Percentiles rank a stretch among this genome's conserved stretches.
Evolutionary conservation across 2,329 filamentous ascomycete genomes (phyloP).

Genomic region (Curvularia eragrostidis): DNA sequence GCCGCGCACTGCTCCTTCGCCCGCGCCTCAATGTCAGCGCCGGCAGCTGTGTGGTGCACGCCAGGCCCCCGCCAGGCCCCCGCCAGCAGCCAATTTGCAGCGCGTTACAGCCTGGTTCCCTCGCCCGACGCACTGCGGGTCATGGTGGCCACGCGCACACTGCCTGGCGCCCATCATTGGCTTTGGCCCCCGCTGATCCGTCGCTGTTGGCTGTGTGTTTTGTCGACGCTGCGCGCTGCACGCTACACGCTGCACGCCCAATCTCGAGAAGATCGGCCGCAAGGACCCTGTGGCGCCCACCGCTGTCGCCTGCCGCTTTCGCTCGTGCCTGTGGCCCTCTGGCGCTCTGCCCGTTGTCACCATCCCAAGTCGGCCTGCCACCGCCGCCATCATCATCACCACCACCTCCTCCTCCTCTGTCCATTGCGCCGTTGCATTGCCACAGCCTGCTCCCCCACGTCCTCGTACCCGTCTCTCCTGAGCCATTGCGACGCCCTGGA

Average conservation of each 20-base stretch:
- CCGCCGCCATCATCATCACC: not conserved
- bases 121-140: slow-evolving; percentile 15
- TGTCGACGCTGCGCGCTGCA: slow-evolving; percentile 21
- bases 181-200: slow-evolving; percentile 31
- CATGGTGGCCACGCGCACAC: slow-evolving; percentile 24
- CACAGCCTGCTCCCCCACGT: too few relatives aligned
- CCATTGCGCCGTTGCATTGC: too few relatives aligned
- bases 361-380: not conserved
- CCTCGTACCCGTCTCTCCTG: not conserved
- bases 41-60: not conserved
- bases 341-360: not conserved
- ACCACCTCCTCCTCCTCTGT: not conserved
- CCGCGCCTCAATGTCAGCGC: too few relatives aligned
- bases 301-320: slow-evolving; percentile 21
- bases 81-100: not conserved
- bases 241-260: slow-evolving; percentile 23
- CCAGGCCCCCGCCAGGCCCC: not conserved
- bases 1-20: too few relatives aligned
- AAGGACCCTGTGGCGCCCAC: slow-evolving; percentile 33
- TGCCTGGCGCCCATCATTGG: slow-evolving; percentile 20
- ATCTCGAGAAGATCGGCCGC: slow-evolving; percentile 35
- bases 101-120: not conserved
- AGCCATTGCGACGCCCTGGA: not conserved
- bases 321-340: slow-evolving; percentile 6
- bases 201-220: slow-evolving; percentile 18